Conservation (phyloP, 192 early-diverging fungal species). For the Umbelopsis vinacea region DNA sequence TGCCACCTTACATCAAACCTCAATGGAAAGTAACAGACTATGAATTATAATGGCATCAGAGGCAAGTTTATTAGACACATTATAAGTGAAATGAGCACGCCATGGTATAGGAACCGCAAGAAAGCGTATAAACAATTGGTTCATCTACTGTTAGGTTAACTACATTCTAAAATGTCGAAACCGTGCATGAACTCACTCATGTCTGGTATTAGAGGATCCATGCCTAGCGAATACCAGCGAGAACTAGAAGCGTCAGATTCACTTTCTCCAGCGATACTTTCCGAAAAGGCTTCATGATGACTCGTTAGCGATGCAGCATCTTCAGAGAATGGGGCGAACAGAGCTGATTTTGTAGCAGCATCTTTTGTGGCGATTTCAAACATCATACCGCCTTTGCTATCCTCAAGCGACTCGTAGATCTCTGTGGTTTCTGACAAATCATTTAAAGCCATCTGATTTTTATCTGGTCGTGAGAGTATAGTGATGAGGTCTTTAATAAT, state of each 20-base stretch:
- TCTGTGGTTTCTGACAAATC: neutral
- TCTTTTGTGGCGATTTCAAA: conserved; percentile 1
- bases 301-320: neutral
- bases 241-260: neutral
- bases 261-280: neutral
- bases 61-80: neutral
- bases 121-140: neutral
- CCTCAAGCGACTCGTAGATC: neutral
- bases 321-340: neutral
- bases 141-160: neutral
- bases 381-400: conserved; percentile 25
- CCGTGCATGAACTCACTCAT: conserved; percentile 13
- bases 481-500: conserved; percentile 19
- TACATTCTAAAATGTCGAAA: conserved; percentile 24
- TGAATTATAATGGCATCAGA: neutral
- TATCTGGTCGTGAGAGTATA: neutral
- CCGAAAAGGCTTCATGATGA: neutral
- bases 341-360: neutral
- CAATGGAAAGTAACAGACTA: too few relatives aligned
- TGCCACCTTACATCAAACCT: too few relatives aligned
- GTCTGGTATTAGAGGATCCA: conserved; percentile 29
- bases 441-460: neutral
- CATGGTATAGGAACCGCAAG: too few relatives aligned
- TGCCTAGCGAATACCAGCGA: conserved; percentile 24
- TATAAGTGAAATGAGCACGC: too few relatives aligned